Percentiles rank a stretch among this genome's conserved stretches.
phyloP scores from a whole-genome alignment of 352 stramenopile species.

The Globisporangium spinosum region DNA sequence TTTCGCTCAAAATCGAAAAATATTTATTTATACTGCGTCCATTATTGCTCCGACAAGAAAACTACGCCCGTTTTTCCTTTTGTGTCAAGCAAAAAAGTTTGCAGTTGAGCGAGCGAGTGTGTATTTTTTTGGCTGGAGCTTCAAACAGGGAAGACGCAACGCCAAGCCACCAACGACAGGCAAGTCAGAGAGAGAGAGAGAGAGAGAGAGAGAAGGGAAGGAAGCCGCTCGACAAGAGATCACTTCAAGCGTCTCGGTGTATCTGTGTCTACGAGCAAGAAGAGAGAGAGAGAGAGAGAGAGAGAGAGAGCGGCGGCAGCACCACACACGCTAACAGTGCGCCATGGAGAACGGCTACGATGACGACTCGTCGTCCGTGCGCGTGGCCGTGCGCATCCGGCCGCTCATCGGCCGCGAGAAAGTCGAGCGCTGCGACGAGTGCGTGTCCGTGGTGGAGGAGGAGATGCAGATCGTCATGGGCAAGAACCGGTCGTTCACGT shows the following conservation, averaged over 20 bases:
- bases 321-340: neutral
- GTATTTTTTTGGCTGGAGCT: neutral
- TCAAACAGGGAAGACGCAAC: neutral
- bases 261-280: neutral
- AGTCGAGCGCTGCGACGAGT: conserved; percentile 86
- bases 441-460: conserved; percentile 76
- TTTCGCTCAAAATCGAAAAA: no score
- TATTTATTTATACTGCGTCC: no score
- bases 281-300: no score
- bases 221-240: neutral
- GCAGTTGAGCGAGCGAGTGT: neutral
- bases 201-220: neutral
- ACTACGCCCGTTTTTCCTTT: neutral
- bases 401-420: conserved; percentile 87
- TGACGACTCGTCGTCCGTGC: conserved; percentile 60
- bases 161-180: neutral
- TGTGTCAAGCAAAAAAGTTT: neutral
- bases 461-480: conserved; percentile 85
- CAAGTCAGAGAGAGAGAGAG: neutral
- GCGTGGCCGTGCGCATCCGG: conserved; percentile 82
- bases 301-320: neutral
- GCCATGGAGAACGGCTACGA: conserved; percentile 28
- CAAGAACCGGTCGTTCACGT: conserved; percentile 88
- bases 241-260: neutral
- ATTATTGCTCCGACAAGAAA: no score